These are phyloP conservation scores for Lentithecium fluviatile DNA, from an alignment of 495 filamentous ascomycete species.

Conservation along the genomic window DNA sequence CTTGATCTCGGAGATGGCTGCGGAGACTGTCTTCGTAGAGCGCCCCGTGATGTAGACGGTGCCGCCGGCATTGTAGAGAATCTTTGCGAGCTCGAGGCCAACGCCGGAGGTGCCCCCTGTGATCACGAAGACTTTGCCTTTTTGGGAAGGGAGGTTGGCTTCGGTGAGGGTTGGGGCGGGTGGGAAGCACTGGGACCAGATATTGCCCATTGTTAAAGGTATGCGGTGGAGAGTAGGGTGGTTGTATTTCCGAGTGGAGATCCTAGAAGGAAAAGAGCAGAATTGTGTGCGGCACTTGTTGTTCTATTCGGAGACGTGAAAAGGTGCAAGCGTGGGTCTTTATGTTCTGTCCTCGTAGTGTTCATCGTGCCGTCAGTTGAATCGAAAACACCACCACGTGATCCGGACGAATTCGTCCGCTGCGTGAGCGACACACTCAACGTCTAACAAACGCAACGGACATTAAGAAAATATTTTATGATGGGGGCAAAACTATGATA, in stretches of 20 bases:
- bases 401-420: no score
- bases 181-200: slow-evolving; percentile 19
- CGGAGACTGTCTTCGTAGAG: neutral
- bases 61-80: slow-evolving; percentile 43
- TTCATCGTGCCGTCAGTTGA: no score
- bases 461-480: no score
- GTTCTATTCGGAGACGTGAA: no score
- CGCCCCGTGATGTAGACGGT: slow-evolving; percentile 44
- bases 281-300: no score
- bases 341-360: no score
- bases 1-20: neutral
- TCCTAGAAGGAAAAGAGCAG: no score
- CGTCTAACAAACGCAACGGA: no score
- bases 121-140: slow-evolving; percentile 31
- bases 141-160: slow-evolving; percentile 8
- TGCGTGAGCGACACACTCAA: no score
- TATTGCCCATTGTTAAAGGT: slow-evolving; percentile 8
- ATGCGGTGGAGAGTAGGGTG: neutral
- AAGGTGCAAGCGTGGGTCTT: no score
- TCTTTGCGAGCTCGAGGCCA: slow-evolving; percentile 43
- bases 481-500: no score
- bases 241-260: neutral
- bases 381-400: no score
- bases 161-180: slow-evolving; percentile 13
- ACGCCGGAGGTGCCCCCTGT: slow-evolving; percentile 44